Conservation (phyloP, 345 rosid species). For the thale cress (Arabidopsis thaliana) region DNA sequence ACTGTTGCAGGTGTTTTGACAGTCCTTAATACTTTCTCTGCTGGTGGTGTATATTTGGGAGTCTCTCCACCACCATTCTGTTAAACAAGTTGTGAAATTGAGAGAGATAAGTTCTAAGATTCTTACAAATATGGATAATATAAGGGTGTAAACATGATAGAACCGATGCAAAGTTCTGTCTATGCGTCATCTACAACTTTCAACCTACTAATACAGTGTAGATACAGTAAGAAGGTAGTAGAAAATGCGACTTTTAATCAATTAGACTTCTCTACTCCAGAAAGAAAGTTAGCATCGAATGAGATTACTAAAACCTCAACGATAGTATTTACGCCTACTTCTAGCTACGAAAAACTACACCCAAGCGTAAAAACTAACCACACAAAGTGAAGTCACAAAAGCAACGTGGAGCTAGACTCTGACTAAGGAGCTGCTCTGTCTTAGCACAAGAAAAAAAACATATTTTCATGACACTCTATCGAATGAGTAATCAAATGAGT, state of each 20-base stretch:
- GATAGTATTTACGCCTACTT: neutral
- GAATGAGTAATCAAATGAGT: neutral
- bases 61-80: conserved; percentile 64
- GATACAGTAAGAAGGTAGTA: neutral
- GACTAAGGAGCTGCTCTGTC: neutral
- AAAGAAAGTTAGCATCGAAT: neutral
- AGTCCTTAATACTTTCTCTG: conserved; percentile 68
- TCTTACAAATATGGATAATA: neutral
- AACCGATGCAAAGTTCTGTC: conserved; percentile 10
- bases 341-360: conserved; percentile 1
- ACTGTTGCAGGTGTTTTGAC: conserved; percentile 61
- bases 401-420: neutral
- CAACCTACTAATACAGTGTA: neutral
- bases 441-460: neutral
- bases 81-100: conserved; percentile 17
- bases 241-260: neutral
- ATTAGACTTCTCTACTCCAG: conserved; percentile 1
- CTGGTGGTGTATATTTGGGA: conserved; percentile 75
- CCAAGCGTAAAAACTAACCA: neutral
- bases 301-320: neutral
- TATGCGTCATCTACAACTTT: neutral
- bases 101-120: conserved; percentile 3
- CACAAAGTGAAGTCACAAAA: neutral
- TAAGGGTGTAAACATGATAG: neutral
- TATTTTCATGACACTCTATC: neutral